Evolutionary conservation across 2,329 filamentous ascomycete species (phyloP), one percentile per base, ranked within the genome.

Genomic region (Fusarium veterinarium): DNA sequence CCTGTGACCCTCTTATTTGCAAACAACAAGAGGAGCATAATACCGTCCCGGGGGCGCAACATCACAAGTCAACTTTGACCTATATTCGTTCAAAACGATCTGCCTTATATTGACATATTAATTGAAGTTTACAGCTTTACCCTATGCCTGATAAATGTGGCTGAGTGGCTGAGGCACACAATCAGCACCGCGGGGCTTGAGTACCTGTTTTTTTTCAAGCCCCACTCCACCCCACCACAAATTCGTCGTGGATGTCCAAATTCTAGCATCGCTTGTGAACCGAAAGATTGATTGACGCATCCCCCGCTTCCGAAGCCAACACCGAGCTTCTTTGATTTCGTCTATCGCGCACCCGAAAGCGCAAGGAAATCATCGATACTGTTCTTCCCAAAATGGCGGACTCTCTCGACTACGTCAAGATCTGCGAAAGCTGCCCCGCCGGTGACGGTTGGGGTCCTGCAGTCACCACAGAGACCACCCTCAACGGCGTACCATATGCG

Each of bases 401-500:
- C 78, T 89, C 89, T 64, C 86, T 91, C 77, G 83, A 85, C 77
- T 85, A 83, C 75, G 84, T 89, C 75, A 88, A 91, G 78, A 88
- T 95, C 74, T 92, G 94, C 81, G 86, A 91, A 80, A 88, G 90
- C 79, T 90, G 94, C 80, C 92, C 92, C 71, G 86, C 91, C 62
- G 91, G 92, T 80, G 92, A 94, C 79, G 90, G 91, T 83, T 99
- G 96, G 96, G 96, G 96, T 68, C 95, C 95, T 60, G 83, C 93
- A 69, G 90, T 92, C 76, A 92, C 95, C 69, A 90, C 86, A 78
- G 94, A 97, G 82, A 97, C 94, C 73, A 97, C 93, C 71, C 90
- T 98, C 79, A 92, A 97, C 81, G 96, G 96, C 81, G 94, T 98
- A 55, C 96, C 96, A 42, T 99, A 98, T 83, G 96, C 96, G 78